Evolutionary conservation across 345 rosid genomes (phyloP), one percentile per base, ranked within the genome.

Genomic region (Erodium maritimum): DNA sequence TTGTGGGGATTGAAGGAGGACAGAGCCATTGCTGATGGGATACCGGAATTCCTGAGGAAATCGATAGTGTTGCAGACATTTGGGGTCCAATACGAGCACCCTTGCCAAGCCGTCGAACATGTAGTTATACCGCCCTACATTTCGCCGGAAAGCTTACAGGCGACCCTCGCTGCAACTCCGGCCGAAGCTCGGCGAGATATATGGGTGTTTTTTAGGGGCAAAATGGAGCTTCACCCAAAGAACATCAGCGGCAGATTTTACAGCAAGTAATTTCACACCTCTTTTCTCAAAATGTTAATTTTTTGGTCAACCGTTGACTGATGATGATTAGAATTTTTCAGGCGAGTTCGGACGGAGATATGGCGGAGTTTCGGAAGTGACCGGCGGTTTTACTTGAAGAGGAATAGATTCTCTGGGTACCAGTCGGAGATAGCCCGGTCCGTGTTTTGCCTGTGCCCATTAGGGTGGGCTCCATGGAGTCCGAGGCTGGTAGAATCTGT

Each of bases 401-500:
- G 99, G 62, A 83, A 80, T 10, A 78, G 94, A 59, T 89, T 89
- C 54, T 70, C 80, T 71, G 94, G 94, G 29, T 93, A 81, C 83
- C 87, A 77, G 72, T 74, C 86, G 23, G 99, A 93, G 57, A 89
- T 93, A 2, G 79, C 70, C 5, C 70, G 95, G 34, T 93, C 99
- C 0, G 82, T 82, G 18, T 93, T 93, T 60, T 93, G 99, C 64
- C 71, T 93, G 7, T 89, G 96, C 58, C 99, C 99, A 0, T 75
- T 85, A 0, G 99, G 99, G 56, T 93, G 99, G 99, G 99, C 99
- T 61, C 99, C 99, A 0, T 93, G 99, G 99, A 93, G 96, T 64
- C 99, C 99, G 0, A 65, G 99, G 60, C 77, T 93, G 12, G 96
- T 89, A 13, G 99, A 93, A 63, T 83, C 99, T 0, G 91, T 82